Evolutionary conservation across 495 filamentous ascomycete genomes (phyloP).

Genomic region (Talaromyces ruber): DNA sequence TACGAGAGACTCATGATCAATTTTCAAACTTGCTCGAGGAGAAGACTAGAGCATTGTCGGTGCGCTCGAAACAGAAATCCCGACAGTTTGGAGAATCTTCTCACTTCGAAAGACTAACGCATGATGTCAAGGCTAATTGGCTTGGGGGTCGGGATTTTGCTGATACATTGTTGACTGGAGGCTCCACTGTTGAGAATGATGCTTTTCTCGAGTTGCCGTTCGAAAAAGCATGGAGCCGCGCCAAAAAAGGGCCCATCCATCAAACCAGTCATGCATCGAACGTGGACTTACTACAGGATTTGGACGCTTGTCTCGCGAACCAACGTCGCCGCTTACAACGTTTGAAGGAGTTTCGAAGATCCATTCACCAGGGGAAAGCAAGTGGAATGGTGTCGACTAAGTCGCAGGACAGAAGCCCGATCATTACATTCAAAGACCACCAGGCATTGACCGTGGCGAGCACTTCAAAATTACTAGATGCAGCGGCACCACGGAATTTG

Average conservation of each 20-base stretch:
- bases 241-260: slow-evolving; percentile 43
- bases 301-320: slow-evolving; percentile 49
- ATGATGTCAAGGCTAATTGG: slow-evolving; percentile 61
- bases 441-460: slow-evolving; percentile 32
- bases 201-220: slow-evolving; percentile 56
- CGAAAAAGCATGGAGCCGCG: slow-evolving; percentile 55
- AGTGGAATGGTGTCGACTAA: slow-evolving; percentile 7
- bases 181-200: slow-evolving; percentile 48
- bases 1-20: slow-evolving; percentile 45
- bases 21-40: slow-evolving; percentile 51
- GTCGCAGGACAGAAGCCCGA: slow-evolving; percentile 12
- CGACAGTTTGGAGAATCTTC: slow-evolving; percentile 24
- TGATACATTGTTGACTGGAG: slow-evolving; percentile 56
- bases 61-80: slow-evolving; percentile 7
- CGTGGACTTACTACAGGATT: slow-evolving; percentile 43
- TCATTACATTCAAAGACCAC: slow-evolving; percentile 26
- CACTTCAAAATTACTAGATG: slow-evolving; percentile 29
- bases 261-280: slow-evolving; percentile 34
- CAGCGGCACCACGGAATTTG: slow-evolving; percentile 32
- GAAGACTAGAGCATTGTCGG: slow-evolving; percentile 38
- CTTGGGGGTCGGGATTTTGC: slow-evolving; percentile 62
- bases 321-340: slow-evolving; percentile 57
- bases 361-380: slow-evolving; percentile 15
- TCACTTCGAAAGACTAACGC: slow-evolving; percentile 26
- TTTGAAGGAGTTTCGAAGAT: slow-evolving; percentile 63